A percentile compares a stretch with the other conserved stretches of the same genome.
Conservation (phyloP, 176 grass and related monocot genomes). For the Hsuehochloa calcarea region DNA sequence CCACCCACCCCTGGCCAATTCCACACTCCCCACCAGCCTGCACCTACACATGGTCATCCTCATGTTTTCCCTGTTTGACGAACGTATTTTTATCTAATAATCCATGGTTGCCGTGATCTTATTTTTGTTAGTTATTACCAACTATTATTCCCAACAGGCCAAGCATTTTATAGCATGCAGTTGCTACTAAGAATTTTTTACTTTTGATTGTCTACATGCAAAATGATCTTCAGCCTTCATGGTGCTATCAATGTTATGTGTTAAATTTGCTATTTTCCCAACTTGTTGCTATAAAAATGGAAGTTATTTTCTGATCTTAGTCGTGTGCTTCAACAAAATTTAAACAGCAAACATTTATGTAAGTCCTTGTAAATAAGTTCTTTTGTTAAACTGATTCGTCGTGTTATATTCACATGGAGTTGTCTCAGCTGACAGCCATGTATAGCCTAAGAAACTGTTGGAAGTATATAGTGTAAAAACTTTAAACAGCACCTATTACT, state of each 20-base stretch:
- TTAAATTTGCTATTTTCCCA: conserved; percentile 4
- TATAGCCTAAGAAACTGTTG: not conserved
- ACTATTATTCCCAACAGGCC: not conserved
- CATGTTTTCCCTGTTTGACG: too few species aligned
- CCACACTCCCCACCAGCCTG: too few species aligned
- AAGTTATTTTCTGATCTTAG: not conserved
- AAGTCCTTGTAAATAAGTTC: not conserved
- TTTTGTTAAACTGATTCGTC: not conserved
- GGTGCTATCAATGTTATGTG: not conserved
- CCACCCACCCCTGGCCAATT: too few species aligned
- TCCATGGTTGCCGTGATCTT: too few species aligned
- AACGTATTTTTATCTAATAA: not conserved
- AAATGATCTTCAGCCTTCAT: not conserved
- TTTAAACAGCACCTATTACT: not conserved
- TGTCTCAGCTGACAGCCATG: not conserved
- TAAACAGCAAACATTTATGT: not conserved
- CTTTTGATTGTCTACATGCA: not conserved
- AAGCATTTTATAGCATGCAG: not conserved
- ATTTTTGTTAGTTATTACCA: not conserved
- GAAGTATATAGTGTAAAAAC: not conserved
- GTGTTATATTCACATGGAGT: not conserved
- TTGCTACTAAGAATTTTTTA: not conserved
- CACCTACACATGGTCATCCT: too few species aligned
- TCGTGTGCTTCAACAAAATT: not conserved
- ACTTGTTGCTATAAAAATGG: not conserved